A percentile compares a stretch with the other conserved stretches of the same genome.
Evolutionary conservation across 108 stramenopile species (phyloP).

Genomic region (Pseudonitzschia multiseries): DNA sequence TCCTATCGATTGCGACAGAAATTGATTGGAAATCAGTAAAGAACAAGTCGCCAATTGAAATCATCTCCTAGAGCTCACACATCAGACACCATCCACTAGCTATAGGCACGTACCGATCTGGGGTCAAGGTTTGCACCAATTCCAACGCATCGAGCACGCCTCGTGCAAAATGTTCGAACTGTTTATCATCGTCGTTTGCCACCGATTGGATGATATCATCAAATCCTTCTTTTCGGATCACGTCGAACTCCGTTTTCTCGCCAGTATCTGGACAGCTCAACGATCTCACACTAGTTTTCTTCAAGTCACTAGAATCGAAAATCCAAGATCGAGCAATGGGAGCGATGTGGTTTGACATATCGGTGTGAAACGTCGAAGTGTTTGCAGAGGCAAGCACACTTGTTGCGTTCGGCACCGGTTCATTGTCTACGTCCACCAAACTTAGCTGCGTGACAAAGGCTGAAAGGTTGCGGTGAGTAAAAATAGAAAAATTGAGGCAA

Average conservation of each 20-base stretch:
- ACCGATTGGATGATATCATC: constrained; percentile 47
- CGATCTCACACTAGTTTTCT: constrained; percentile 7
- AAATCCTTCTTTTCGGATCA: constrained; percentile 44
- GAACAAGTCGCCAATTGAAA: background rate
- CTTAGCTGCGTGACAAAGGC: constrained; percentile 43
- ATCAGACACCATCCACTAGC: background rate
- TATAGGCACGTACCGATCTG: background rate
- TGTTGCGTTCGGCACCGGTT: background rate
- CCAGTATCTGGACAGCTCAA: constrained; percentile 16
- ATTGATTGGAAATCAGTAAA: background rate
- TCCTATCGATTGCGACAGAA: constrained; percentile 14
- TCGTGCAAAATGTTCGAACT: constrained; percentile 27
- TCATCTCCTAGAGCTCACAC: background rate
- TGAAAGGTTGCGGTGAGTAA: background rate
- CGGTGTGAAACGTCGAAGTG: background rate
- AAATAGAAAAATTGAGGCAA: background rate
- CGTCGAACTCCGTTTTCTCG: constrained; percentile 42
- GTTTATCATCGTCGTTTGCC: constrained; percentile 25
- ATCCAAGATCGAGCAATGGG: constrained; percentile 7
- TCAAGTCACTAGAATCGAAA: constrained; percentile 14
- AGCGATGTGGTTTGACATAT: background rate
- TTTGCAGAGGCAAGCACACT: too few relatives aligned
- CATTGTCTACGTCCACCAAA: constrained; percentile 25
- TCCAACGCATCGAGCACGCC: constrained; percentile 33
- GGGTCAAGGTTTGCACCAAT: constrained; percentile 11